Evolutionary conservation across 192 early-diverging fungal species (phyloP).

Genomic region (Podila minutissima): DNA sequence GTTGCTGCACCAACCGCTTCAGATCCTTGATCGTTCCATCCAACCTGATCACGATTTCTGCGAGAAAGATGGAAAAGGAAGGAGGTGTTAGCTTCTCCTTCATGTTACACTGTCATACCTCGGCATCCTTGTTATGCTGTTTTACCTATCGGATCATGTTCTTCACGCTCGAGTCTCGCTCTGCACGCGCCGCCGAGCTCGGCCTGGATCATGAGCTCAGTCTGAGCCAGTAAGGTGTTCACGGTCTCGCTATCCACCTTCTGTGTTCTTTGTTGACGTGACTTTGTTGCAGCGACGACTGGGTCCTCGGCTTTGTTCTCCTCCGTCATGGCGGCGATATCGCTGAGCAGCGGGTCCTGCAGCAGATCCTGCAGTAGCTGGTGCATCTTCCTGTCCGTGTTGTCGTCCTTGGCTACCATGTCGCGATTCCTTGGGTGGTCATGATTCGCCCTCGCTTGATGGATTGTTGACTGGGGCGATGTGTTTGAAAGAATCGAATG

Average conservation of each 20-base stretch:
- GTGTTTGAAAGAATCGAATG: too few species aligned
- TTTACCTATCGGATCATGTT: conserved; percentile 2
- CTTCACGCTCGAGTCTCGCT: not conserved
- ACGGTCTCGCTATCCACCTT: not conserved
- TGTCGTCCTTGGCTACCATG: not conserved
- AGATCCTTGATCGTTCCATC: not conserved
- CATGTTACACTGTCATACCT: not conserved
- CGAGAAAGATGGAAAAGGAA: not conserved
- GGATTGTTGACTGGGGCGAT: too few species aligned
- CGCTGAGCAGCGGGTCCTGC: conserved; percentile 90
- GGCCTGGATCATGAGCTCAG: not conserved
- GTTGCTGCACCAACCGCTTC: not conserved
- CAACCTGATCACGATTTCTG: not conserved
- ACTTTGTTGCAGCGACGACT: not conserved
- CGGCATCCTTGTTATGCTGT: too few species aligned
- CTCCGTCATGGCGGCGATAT: conserved; percentile 54
- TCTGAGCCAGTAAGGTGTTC: not conserved
- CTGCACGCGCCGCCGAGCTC: not conserved
- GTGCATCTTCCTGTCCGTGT: conserved; percentile 77
- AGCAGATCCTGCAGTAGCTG: conserved; percentile 91
- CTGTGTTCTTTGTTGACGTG: not conserved
- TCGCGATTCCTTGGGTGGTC: not conserved
- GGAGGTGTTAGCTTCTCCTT: not conserved
- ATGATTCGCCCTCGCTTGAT: not conserved
- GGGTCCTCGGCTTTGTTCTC: not conserved